Percentiles rank a stretch among this genome's conserved stretches.
Evolutionary conservation across 306 rosid genomes (phyloP).

Genomic region (Medicago ruthenica): DNA sequence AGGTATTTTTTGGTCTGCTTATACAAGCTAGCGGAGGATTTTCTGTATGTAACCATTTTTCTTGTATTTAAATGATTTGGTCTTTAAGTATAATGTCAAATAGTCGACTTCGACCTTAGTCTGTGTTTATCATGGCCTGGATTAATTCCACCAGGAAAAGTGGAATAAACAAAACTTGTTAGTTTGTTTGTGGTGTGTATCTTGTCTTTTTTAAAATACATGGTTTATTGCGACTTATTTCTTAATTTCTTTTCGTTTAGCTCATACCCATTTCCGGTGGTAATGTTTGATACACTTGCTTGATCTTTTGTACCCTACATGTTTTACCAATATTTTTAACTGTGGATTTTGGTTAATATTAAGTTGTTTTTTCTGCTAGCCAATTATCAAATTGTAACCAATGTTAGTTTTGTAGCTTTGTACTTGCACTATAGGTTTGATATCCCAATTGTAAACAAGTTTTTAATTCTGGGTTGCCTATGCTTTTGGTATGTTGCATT

Average conservation of each 20-base stretch:
- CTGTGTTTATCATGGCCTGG: conserved; percentile 38
- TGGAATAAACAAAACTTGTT: conserved; percentile 12
- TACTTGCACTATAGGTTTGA: neutral
- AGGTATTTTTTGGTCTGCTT: conserved; percentile 73
- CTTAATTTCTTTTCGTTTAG: conserved; percentile 20
- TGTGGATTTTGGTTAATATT: neutral
- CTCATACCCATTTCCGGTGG: neutral
- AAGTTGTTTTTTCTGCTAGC: no score
- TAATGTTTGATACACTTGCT: neutral
- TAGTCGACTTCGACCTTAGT: conserved; percentile 35
- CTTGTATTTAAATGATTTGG: conserved; percentile 46
- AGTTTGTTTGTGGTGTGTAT: conserved; percentile 22
- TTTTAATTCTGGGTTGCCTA: neutral
- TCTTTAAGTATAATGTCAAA: conserved; percentile 48
- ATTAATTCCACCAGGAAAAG: conserved; percentile 12
- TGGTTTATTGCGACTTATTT: conserved; percentile 22
- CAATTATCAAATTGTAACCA: neutral
- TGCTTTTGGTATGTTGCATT: neutral
- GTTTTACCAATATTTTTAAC: neutral
- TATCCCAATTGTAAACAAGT: neutral
- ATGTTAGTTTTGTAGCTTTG: conserved; percentile 8
- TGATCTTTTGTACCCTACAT: neutral
- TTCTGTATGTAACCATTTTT: conserved; percentile 57
- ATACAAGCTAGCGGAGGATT: conserved; percentile 61
- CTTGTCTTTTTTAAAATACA: neutral